Evolutionary conservation across 768 basidiomycete species (phyloP).

Genomic region (Multifurca ochricompacta): DNA sequence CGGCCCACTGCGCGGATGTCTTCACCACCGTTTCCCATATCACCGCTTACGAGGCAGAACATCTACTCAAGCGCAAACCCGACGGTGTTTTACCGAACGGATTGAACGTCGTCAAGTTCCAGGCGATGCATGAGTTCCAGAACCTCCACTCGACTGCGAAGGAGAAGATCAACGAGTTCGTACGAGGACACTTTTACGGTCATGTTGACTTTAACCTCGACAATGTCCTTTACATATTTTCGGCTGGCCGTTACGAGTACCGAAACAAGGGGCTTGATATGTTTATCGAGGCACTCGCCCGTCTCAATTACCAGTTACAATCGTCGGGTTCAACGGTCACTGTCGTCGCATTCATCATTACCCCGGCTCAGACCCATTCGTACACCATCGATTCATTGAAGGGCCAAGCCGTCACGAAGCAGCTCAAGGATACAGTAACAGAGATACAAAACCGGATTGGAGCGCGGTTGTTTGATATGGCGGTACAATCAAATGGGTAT

Average conservation of each 20-base stretch:
- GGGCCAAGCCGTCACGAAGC: constrained; percentile 95
- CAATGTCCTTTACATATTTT: constrained; percentile 91
- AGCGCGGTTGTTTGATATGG: constrained; percentile 86
- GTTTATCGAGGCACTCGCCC: constrained; percentile 96
- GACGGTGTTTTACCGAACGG: constrained; percentile 98
- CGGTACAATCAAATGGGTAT: constrained; percentile 85
- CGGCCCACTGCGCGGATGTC: constrained; percentile 93
- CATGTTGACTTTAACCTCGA: constrained; percentile 95
- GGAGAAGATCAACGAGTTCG: constrained; percentile 98
- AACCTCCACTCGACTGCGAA: constrained; percentile 90
- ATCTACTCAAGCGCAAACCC: constrained; percentile 93
- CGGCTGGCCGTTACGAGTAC: constrained; percentile 98
- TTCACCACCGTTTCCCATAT: constrained; percentile 99
- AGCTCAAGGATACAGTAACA: constrained; percentile 89
- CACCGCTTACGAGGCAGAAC: constrained; percentile 95
- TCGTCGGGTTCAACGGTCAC: constrained; percentile 64
- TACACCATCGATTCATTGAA: constrained; percentile 98
- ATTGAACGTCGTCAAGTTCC: constrained; percentile 97
- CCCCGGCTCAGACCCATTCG: constrained; percentile 93
- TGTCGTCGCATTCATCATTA: constrained; percentile 97
- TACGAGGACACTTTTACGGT: constrained; percentile 97
- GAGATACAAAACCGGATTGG: constrained; percentile 95
- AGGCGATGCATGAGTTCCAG: constrained; percentile 99
- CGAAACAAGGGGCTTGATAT: constrained; percentile 99
- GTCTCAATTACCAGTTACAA: constrained; percentile 62